A percentile compares a stretch with the other conserved stretches of the same genome.
These are phyloP conservation scores for Globisporangium takayamanum DNA, from an alignment of 352 stramenopile genomes.

Conservation along the genomic window DNA sequence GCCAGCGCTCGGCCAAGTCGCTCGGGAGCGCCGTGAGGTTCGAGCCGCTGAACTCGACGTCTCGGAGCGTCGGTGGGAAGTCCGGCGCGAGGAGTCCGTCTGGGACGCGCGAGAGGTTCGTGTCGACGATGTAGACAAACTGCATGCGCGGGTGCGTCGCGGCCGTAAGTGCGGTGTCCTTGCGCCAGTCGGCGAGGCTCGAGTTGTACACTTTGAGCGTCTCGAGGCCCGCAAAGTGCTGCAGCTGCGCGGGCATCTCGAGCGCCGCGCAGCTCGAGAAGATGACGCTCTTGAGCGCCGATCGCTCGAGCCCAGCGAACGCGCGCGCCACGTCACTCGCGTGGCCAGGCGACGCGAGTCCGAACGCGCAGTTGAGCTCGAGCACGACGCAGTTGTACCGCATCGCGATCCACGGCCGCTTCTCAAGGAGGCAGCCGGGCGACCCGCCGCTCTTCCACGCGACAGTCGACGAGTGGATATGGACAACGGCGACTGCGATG, in stretches of 20 bases:
- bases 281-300: slow-evolving; percentile 3
- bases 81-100: slow-evolving; percentile 2
- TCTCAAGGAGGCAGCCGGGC: slow-evolving; percentile 2
- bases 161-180: not conserved
- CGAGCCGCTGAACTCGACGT: slow-evolving; percentile 6
- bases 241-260: slow-evolving; percentile 1
- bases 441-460: not conserved
- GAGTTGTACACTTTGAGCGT: slow-evolving; percentile 8
- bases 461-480: slow-evolving; percentile 1
- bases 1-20: slow-evolving; percentile 2
- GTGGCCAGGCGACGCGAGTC: not conserved
- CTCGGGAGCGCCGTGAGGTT: slow-evolving; percentile 3
- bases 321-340: not conserved
- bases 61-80: slow-evolving; percentile 2
- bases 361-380: slow-evolving; percentile 4
- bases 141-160: not conserved
- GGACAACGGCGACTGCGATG: not conserved
- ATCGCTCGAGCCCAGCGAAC: not conserved
- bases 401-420: slow-evolving; percentile 2
- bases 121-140: slow-evolving; percentile 7
- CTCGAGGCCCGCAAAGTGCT: not conserved
- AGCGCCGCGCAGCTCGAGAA: slow-evolving; percentile 7
- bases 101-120: not conserved
- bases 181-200: not conserved
- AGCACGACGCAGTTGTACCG: slow-evolving; percentile 8